These are phyloP conservation scores for Corrigiola litoralis DNA, from an alignment of 179 eudicot species.

Conservation along the genomic window DNA sequence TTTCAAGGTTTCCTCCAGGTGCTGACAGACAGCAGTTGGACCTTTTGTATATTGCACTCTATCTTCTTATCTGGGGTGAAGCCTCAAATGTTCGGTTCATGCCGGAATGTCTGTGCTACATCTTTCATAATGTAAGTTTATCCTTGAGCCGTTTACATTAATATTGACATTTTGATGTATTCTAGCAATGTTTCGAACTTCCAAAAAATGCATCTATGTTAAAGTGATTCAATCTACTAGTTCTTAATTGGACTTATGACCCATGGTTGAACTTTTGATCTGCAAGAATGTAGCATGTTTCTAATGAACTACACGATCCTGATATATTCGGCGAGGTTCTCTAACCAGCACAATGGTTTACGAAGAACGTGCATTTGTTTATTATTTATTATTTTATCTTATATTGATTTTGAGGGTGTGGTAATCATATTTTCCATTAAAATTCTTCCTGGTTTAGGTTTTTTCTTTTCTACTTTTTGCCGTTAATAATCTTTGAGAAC, in stretches of 20 bases:
- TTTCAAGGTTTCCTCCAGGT: conserved; percentile 53
- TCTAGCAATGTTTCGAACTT: neutral
- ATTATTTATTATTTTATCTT: neutral
- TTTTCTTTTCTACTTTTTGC: no score
- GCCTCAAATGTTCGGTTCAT: conserved; percentile 96
- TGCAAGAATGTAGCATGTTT: no score
- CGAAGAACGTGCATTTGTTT: no score
- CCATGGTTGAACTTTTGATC: neutral
- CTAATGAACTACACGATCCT: no score
- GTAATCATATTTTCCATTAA: neutral
- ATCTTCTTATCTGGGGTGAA: conserved; percentile 99
- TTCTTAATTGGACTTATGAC: neutral
- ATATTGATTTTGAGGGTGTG: neutral
- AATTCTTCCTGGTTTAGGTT: no score
- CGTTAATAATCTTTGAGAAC: neutral
- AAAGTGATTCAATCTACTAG: neutral
- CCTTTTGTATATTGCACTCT: conserved; percentile 84
- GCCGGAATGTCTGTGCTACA: conserved; percentile 97
- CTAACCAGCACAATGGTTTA: no score
- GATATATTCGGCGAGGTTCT: no score
- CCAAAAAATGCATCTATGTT: neutral
- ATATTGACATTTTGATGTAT: neutral
- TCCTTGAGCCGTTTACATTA: neutral
- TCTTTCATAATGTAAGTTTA: conserved; percentile 77
- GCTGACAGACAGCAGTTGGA: conserved; percentile 56